Conservation (phyloP, 1,139 yeast species). For the Yamadazyma triangularis region DNA sequence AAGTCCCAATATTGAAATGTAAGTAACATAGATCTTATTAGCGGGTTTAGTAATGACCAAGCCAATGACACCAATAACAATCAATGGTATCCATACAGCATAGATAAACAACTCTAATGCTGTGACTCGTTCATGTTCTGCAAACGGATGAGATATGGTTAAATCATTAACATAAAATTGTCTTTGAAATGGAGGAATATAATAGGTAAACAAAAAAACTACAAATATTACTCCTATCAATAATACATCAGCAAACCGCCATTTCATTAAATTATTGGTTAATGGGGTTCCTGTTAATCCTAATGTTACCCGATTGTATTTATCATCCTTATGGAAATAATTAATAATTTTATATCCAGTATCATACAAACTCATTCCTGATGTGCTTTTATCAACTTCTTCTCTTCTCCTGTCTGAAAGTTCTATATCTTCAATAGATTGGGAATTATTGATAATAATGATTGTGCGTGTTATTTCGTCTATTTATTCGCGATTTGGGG, state of each 20-base stretch:
- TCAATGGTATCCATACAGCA: constrained; percentile 35
- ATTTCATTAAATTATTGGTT: constrained; percentile 34
- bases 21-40: constrained; percentile 35
- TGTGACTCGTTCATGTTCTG: constrained; percentile 57
- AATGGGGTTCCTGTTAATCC: constrained; percentile 37
- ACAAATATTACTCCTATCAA: constrained; percentile 38
- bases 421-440: background rate
- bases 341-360: constrained; percentile 10
- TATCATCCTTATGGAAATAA: constrained; percentile 18
- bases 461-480: too few species aligned
- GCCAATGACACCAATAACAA: constrained; percentile 19
- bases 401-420: background rate
- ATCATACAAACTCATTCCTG: constrained; percentile 1
- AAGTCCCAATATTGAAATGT: constrained; percentile 37
- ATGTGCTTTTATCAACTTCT: background rate
- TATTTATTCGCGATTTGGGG: background rate
- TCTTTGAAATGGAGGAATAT: constrained; percentile 61
- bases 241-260: constrained; percentile 59
- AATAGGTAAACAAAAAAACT: constrained; percentile 41
- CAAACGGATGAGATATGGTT: constrained; percentile 67
- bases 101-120: constrained; percentile 30
- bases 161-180: constrained; percentile 50
- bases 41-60: constrained; percentile 29
- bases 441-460: too few species aligned
- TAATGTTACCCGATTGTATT: constrained; percentile 46